A percentile compares a stretch with the other conserved stretches of the same genome.
Evolutionary conservation across 2,329 filamentous ascomycete genomes (phyloP).

Genomic region (Aphanoascus verrucosus): DNA sequence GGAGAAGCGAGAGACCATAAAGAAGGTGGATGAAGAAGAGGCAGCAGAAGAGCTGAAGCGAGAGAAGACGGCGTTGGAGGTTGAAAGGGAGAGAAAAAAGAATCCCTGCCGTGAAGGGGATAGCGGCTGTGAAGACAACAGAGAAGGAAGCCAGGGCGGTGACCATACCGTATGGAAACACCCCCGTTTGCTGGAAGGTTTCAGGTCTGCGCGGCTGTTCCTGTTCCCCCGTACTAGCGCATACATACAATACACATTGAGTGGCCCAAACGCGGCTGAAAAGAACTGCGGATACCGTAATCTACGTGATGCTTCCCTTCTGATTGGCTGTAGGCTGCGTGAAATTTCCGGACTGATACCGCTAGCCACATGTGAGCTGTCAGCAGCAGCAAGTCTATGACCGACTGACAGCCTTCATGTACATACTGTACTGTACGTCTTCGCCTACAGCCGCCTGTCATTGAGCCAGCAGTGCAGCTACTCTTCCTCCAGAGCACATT

Average conservation of each 20-base stretch:
- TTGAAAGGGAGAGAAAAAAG: constrained; percentile 12
- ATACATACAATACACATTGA: too few relatives aligned
- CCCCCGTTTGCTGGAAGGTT: background rate
- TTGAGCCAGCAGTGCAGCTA: background rate
- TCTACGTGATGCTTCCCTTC: background rate
- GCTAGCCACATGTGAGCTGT: background rate
- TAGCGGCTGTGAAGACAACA: constrained; percentile 15
- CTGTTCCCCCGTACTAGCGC: background rate
- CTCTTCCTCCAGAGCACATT: background rate
- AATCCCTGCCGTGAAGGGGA: background rate
- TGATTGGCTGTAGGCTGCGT: background rate
- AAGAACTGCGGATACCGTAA: background rate
- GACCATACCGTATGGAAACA: constrained; percentile 1
- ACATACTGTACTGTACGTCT: too few relatives aligned
- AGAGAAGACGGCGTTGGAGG: background rate
- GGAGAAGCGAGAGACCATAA: background rate
- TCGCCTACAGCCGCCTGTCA: background rate
- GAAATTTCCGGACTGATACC: background rate
- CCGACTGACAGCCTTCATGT: too few relatives aligned
- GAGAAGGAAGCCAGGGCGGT: constrained; percentile 8
- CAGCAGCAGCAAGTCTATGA: too few relatives aligned
- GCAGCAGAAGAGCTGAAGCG: background rate
- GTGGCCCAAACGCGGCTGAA: background rate
- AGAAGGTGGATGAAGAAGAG: background rate
- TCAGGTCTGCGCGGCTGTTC: background rate